Conservation (phyloP, 176 grass and related monocot species). For the Typha latifolia region DNA sequence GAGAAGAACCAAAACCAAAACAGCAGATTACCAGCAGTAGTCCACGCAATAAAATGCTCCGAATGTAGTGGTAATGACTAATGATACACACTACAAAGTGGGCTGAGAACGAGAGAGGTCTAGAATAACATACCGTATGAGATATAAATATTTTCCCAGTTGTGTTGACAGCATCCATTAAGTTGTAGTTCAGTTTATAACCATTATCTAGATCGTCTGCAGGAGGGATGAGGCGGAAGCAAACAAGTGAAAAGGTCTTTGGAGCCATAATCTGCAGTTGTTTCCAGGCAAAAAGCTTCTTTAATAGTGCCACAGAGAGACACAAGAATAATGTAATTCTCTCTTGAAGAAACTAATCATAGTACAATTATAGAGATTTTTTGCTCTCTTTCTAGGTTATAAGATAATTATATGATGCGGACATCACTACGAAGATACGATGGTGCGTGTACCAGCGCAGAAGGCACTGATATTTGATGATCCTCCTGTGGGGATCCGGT, state of each 20-base stretch:
- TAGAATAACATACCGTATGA: slow-evolving; percentile 37
- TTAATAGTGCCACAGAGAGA: not conserved
- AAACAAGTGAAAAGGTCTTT: slow-evolving; percentile 54
- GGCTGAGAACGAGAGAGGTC: not conserved
- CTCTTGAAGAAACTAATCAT: too few relatives aligned
- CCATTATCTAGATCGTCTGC: slow-evolving; percentile 30
- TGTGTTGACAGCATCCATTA: slow-evolving; percentile 41
- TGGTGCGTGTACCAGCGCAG: too few relatives aligned
- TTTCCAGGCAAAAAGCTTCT: not conserved
- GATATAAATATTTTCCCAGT: slow-evolving; percentile 59
- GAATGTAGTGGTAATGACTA: too few relatives aligned
- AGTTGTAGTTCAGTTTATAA: slow-evolving; percentile 42
- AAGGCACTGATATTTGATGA: too few relatives aligned
- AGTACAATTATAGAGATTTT: too few relatives aligned
- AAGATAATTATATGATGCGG: too few relatives aligned
- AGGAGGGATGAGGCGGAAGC: slow-evolving; percentile 44
- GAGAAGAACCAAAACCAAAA: not conserved
- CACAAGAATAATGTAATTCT: too few relatives aligned
- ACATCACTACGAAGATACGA: too few relatives aligned
- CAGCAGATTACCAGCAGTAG: not conserved
- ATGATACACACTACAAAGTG: too few relatives aligned
- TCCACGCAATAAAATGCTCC: too few relatives aligned
- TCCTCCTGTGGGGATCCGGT: too few relatives aligned
- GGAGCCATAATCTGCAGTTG: slow-evolving; percentile 31
- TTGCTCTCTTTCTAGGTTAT: too few relatives aligned